Conservation (phyloP, 805 yeast genomes). For the Schwanniomyces vanrijiae region DNA sequence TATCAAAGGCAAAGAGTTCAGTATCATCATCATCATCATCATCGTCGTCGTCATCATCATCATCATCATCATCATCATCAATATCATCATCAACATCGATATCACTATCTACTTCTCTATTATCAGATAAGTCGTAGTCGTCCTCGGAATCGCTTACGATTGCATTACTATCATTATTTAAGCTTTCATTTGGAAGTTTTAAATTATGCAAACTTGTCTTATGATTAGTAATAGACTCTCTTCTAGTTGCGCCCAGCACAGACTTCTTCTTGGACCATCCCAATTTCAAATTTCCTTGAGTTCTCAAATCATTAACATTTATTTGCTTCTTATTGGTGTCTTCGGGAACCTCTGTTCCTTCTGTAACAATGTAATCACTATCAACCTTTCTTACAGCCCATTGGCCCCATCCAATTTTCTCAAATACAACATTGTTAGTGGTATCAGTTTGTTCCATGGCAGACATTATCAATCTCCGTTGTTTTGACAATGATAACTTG, state of each 20-base stretch:
- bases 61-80: slow-evolving; percentile 37
- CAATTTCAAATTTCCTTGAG: slow-evolving; percentile 31
- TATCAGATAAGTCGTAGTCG: slow-evolving; percentile 17
- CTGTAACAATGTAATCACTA: slow-evolving; percentile 47
- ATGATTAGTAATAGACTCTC: slow-evolving; percentile 54
- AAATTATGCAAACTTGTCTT: slow-evolving; percentile 45
- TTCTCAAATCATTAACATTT: slow-evolving; percentile 33
- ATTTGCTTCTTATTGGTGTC: slow-evolving; percentile 23
- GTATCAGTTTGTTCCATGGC: slow-evolving; percentile 76
- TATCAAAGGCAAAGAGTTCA: slow-evolving; percentile 26
- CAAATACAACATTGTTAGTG: slow-evolving; percentile 67
- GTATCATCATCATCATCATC: slow-evolving; percentile 21
- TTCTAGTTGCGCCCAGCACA: slow-evolving; percentile 20
- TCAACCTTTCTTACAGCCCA: slow-evolving; percentile 76
- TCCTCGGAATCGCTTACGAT: slow-evolving; percentile 32
- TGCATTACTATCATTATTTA: slow-evolving; percentile 18
- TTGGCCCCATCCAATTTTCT: slow-evolving; percentile 97
- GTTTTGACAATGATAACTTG: slow-evolving; percentile 78
- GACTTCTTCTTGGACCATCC: slow-evolving; percentile 41
- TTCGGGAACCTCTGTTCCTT: slow-evolving; percentile 34
- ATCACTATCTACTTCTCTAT: slow-evolving; percentile 7
- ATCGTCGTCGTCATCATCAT: slow-evolving; percentile 23
- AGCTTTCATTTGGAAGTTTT: slow-evolving; percentile 43
- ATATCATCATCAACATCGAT: slow-evolving; percentile 27
- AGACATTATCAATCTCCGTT: slow-evolving; percentile 85